phyloP scores from a whole-genome alignment of 805 yeast species.

The Teunomyces barrocoloradensis region DNA sequence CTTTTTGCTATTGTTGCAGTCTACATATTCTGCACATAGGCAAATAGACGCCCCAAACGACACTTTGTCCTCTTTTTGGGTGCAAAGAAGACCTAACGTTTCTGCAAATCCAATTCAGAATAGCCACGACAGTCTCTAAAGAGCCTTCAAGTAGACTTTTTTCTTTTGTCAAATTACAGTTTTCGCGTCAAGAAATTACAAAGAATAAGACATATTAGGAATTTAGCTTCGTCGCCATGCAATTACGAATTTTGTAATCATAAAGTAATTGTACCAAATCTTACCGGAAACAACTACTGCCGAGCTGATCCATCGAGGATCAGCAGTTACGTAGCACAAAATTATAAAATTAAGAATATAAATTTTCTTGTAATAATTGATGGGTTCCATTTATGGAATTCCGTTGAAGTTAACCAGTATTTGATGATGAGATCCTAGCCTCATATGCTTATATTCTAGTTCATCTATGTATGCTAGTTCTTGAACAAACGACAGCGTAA shows the following conservation, averaged over 20 bases:
- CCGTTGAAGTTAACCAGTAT: not conserved
- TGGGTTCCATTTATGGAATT: not conserved
- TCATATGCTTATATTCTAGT: not conserved
- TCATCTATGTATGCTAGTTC: slow-evolving; percentile 5
- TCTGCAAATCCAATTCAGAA: not conserved
- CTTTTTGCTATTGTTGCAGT: not conserved
- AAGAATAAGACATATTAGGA: not conserved
- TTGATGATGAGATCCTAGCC: not conserved
- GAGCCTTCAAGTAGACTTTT: not conserved
- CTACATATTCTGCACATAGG: not conserved
- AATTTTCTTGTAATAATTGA: not conserved
- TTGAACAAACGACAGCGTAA: slow-evolving; percentile 7
- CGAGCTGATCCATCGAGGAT: not conserved
- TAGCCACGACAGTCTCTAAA: not conserved
- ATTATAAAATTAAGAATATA: not conserved
- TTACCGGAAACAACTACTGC: not conserved
- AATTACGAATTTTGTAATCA: not conserved
- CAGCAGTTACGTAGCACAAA: not conserved
- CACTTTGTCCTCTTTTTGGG: not conserved
- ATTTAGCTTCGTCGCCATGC: not conserved
- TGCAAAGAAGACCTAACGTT: slow-evolving; percentile 3
- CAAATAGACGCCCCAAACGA: not conserved
- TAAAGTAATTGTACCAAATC: not conserved
- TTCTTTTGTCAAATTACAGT: not conserved
- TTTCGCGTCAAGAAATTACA: not conserved